A percentile compares a stretch with the other conserved stretches of the same genome.
phyloP scores from a whole-genome alignment of 1,139 yeast species.

The Saccharomyces pastorianus region DNA sequence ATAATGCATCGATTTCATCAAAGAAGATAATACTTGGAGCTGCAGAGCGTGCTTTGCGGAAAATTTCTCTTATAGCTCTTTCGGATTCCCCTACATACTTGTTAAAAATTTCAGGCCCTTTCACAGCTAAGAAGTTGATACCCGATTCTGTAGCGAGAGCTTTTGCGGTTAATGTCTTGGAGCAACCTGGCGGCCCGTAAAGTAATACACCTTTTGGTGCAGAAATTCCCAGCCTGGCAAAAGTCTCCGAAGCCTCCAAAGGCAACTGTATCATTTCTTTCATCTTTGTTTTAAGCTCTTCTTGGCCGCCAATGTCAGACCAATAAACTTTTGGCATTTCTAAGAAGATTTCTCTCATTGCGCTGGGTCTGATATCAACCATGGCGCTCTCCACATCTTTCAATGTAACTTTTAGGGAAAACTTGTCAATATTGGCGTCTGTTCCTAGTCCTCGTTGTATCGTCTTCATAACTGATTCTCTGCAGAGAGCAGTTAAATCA shows the following conservation, averaged over 20 bases:
- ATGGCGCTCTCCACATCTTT: slow-evolving; percentile 61
- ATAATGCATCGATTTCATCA: slow-evolving; percentile 91
- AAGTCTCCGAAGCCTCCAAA: slow-evolving; percentile 70
- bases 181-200: slow-evolving; percentile 97
- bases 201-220: slow-evolving; percentile 88
- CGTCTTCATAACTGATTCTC: slow-evolving; percentile 83
- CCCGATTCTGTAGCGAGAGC: slow-evolving; percentile 95
- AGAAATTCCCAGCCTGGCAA: slow-evolving; percentile 64
- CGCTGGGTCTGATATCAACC: slow-evolving; percentile 80
- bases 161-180: slow-evolving; percentile 87
- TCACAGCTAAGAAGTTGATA: slow-evolving; percentile 81
- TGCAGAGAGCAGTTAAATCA: slow-evolving; percentile 75
- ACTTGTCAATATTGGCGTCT: slow-evolving; percentile 28
- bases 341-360: slow-evolving; percentile 89
- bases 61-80: slow-evolving; percentile 78
- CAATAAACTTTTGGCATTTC: slow-evolving; percentile 93
- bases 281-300: slow-evolving; percentile 66
- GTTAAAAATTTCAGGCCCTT: slow-evolving; percentile 91
- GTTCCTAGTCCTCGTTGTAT: slow-evolving; percentile 51
- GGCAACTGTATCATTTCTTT: slow-evolving; percentile 91
- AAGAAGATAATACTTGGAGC: slow-evolving; percentile 87
- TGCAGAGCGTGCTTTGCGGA: slow-evolving; percentile 87
- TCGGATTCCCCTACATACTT: slow-evolving; percentile 95
- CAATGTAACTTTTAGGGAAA: slow-evolving; percentile 34
- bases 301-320: slow-evolving; percentile 96